Conservation (phyloP, 305 asterid genomes). For the Fraxinus sp. region DNA sequence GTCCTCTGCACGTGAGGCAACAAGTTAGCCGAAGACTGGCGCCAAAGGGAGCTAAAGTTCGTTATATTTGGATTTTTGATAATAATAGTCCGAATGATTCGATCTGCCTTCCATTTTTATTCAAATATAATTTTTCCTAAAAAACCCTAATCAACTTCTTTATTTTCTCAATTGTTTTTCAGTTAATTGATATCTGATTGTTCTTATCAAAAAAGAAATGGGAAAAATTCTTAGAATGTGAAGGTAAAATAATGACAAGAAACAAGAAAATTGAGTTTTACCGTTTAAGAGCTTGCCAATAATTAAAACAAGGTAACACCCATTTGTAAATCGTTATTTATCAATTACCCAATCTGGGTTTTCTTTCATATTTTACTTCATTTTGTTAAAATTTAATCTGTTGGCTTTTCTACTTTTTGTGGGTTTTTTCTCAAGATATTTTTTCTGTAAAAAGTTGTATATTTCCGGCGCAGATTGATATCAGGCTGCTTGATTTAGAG, state of each 20-base stretch:
- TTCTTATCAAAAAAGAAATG: background rate
- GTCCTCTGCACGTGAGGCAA: slow-evolving; percentile 16
- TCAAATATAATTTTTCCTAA: background rate
- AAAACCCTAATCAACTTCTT: slow-evolving; percentile 31
- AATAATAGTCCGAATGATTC: slow-evolving; percentile 25
- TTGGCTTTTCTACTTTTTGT: background rate
- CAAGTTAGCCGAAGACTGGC: slow-evolving; percentile 23
- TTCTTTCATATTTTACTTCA: slow-evolving; percentile 13
- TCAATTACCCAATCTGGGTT: background rate
- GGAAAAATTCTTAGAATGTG: background rate
- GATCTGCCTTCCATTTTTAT: slow-evolving; percentile 27
- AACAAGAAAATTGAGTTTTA: background rate
- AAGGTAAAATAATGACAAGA: slow-evolving; percentile 8
- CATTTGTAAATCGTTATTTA: slow-evolving; percentile 2
- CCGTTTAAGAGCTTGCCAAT: slow-evolving; percentile 9
- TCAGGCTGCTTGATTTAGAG: slow-evolving; percentile 19
- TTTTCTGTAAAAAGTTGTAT: background rate
- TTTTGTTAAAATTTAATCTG: background rate
- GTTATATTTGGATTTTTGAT: slow-evolving; percentile 6
- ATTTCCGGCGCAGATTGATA: slow-evolving; percentile 10
- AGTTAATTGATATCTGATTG: slow-evolving; percentile 11
- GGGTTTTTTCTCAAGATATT: slow-evolving; percentile 12
- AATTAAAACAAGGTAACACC: slow-evolving; percentile 25
- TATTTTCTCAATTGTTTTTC: background rate
- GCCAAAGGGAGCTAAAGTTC: slow-evolving; percentile 25